Conservation (phyloP, 2,329 filamentous ascomycete species). For the Cyphellophora europaea region DNA sequence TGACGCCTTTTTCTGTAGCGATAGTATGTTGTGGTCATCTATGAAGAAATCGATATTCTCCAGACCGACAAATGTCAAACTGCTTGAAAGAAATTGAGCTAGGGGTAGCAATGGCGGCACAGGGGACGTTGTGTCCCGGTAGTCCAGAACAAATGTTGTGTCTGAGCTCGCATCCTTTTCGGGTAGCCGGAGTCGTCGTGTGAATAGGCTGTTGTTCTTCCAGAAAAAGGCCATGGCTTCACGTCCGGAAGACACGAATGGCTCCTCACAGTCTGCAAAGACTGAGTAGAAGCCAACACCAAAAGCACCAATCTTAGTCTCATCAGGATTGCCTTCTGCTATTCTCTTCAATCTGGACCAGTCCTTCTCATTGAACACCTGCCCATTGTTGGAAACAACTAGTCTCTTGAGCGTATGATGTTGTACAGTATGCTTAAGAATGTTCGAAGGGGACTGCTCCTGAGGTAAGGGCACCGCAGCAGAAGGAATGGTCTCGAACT, state of each 20-base stretch:
- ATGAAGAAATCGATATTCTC: conserved; percentile 83
- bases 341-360: conserved; percentile 93
- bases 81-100: conserved; percentile 86
- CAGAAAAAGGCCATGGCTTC: conserved; percentile 99
- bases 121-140: conserved; percentile 78
- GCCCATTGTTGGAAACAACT: conserved; percentile 87
- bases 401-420: conserved; percentile 80
- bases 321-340: conserved; percentile 97
- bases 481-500: conserved; percentile 85
- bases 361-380: conserved; percentile 79
- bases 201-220: conserved; percentile 97
- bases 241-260: conserved; percentile 85
- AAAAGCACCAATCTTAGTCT: conserved; percentile 98
- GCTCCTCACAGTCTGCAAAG: conserved; percentile 95
- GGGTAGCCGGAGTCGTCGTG: conserved; percentile 69
- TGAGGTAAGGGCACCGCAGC: conserved; percentile 61
- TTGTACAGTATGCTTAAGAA: conserved; percentile 72
- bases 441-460: conserved; percentile 56
- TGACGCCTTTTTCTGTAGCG: conserved; percentile 74
- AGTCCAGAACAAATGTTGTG: conserved; percentile 92
- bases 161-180: conserved; percentile 56
- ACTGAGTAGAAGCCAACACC: conserved; percentile 98
- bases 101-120: conserved; percentile 78
- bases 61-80: conserved; percentile 87
- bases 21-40: conserved; percentile 74